phyloP scores from a whole-genome alignment of 1,284 basidiomycete genomes.

The Microbotryum violaceum region DNA sequence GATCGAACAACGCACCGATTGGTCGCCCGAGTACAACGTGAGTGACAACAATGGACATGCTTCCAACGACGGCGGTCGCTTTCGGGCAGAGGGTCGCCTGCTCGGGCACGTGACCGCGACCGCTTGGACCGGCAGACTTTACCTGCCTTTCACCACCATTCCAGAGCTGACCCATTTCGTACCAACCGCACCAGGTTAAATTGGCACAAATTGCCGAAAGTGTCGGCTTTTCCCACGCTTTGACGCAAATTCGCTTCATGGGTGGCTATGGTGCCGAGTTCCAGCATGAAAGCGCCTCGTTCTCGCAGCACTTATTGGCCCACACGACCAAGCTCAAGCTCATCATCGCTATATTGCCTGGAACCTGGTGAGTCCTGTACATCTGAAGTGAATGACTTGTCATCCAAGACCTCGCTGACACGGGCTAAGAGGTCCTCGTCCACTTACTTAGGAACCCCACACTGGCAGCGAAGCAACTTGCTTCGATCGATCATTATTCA shows the following conservation, averaged over 20 bases:
- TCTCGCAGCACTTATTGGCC: slow-evolving; percentile 19
- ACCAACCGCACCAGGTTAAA: slow-evolving; percentile 5
- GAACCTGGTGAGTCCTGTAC: slow-evolving; percentile 10
- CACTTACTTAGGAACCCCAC: slow-evolving; percentile 9
- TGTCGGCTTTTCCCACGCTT: slow-evolving; percentile 12
- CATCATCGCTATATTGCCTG: slow-evolving; percentile 20
- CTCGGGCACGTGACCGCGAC: too few species aligned
- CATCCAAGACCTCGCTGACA: too few species aligned
- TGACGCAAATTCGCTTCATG: slow-evolving; percentile 24
- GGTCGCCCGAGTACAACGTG: slow-evolving; percentile 18
- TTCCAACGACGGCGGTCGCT: too few species aligned
- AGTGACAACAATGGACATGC: neutral
- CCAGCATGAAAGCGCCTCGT: slow-evolving; percentile 21
- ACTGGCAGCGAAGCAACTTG: slow-evolving; percentile 19
- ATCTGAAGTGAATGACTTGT: too few species aligned
- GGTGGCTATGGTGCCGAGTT: slow-evolving; percentile 19
- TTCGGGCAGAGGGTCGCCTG: too few species aligned
- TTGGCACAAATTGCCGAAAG: slow-evolving; percentile 18
- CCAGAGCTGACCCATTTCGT: too few species aligned
- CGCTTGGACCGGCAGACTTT: too few species aligned
- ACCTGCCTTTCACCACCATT: too few species aligned
- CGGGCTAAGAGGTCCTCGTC: too few species aligned
- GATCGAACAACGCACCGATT: slow-evolving; percentile 13
- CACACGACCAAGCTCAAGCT: slow-evolving; percentile 15
- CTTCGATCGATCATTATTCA: slow-evolving; percentile 15